Evolutionary conservation across 2,329 filamentous ascomycete species (phyloP), one percentile per base, ranked within the genome.

Genomic region (Claviceps capensis): DNA sequence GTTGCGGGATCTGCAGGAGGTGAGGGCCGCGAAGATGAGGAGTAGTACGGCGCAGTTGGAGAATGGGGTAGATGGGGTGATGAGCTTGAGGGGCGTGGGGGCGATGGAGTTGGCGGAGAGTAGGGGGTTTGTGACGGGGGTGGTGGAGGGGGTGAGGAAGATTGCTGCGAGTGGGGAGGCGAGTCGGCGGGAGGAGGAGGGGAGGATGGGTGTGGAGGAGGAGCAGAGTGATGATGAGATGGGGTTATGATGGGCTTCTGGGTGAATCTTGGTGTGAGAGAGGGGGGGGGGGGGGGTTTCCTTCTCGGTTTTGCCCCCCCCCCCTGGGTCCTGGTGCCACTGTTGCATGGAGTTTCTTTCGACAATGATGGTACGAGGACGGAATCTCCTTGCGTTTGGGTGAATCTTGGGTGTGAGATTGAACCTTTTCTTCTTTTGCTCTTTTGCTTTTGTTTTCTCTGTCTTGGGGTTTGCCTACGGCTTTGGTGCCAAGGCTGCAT

Each of bases 81-180:
- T 85, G 64, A 78, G 72, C 52, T 59, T 85, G 52, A 67, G 75
- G 2, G 91, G 91, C 22, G 86, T 97, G 0, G 93, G 93, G 2
- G 87, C 87, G 2, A 89, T 97, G 85, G 93, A 98, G 71, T 74
- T 97, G 47, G 85, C 86, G 0, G 91, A 97, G 71, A 86, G 83
- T 52, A 78, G 91, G 60, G 83, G 82, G 0, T 95, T 96, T 63
- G 81, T 97, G 55, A 75, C 81, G 1, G 87, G 86, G 1, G 88
- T 96, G 2, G 83, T 97, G 57, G 90, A 97, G 65, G 88, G 87
- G 4, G 74, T 97, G 60, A 79, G 89, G 61, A 90, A 82, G 72
- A 80, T 97, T 49, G 88, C 88, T 9, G 82, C 84, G 2, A 88
- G 86, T 41, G 82, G 82, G 51, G 91, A 97, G 72, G 80, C 84